These are phyloP conservation scores for Aspergillus indologenus DNA, from an alignment of 495 filamentous ascomycete genomes.

Conservation along the genomic window DNA sequence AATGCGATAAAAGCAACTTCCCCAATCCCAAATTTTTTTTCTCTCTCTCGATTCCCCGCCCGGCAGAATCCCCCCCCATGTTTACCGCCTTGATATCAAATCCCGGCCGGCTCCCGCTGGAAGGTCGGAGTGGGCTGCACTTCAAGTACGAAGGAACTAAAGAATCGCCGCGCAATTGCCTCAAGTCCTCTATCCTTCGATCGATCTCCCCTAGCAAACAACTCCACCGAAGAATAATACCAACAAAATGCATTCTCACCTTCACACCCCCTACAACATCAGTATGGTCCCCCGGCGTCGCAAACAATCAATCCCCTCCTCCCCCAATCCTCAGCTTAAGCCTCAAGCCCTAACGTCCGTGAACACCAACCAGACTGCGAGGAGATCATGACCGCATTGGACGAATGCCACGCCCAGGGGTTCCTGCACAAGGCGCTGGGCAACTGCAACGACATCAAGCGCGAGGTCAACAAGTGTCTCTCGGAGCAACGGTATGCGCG, in stretches of 20 bases:
- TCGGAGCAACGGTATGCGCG: conserved; percentile 72
- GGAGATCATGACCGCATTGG: conserved; percentile 86
- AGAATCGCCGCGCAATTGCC: too few relatives aligned
- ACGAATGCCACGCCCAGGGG: conserved; percentile 90
- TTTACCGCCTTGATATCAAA: conserved; percentile 29
- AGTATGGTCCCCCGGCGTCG: conserved; percentile 51
- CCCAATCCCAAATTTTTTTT: conserved; percentile 36
- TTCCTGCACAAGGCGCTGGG: conserved; percentile 87
- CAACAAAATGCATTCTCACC: conserved; percentile 94
- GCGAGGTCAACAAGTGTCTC: conserved; percentile 77
- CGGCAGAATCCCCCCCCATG: conserved; percentile 33
- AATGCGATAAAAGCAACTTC: conserved; percentile 20
- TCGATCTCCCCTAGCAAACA: too few relatives aligned
- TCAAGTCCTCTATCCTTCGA: neutral
- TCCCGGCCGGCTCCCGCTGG: neutral
- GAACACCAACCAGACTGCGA: conserved; percentile 66
- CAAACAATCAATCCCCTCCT: too few relatives aligned
- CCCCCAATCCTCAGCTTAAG: too few relatives aligned
- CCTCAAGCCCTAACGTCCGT: neutral
- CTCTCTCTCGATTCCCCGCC: conserved; percentile 16
- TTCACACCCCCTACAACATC: conserved; percentile 85
- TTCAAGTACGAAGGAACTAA: too few relatives aligned
- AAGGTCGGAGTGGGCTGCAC: too few relatives aligned
- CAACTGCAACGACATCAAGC: conserved; percentile 85
- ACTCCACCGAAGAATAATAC: too few relatives aligned